phyloP scores from a whole-genome alignment of 106 monocot species.

The Dactylorhiza incarnata region DNA sequence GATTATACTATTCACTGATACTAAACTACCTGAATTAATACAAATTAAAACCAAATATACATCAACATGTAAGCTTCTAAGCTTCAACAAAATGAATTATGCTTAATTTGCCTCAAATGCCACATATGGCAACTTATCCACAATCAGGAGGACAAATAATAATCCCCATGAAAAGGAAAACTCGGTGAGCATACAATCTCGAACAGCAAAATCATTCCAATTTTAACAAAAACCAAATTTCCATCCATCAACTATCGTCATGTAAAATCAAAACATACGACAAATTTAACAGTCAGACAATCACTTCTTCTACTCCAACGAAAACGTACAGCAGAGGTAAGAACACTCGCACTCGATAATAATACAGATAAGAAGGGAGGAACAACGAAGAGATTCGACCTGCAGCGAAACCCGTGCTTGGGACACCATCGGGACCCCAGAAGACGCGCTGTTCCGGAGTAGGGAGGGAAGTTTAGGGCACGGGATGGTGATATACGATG shows the following conservation, averaged over 20 bases:
- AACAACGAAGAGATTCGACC: not conserved
- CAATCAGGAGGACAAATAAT: not conserved
- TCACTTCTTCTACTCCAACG: no score
- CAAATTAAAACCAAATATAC: not conserved
- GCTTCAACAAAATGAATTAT: not conserved
- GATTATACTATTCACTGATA: not conserved
- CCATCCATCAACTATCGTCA: not conserved
- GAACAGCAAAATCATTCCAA: not conserved
- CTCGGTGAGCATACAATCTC: not conserved
- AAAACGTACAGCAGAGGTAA: not conserved
- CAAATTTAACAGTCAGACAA: no score
- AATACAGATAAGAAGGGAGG: not conserved
- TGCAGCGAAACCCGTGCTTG: not conserved
- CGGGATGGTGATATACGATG: not conserved
- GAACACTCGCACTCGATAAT: not conserved
- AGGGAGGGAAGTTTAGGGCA: slow-evolving; percentile 1
- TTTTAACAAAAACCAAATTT: not conserved
- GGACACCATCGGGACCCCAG: not conserved
- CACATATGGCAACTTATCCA: not conserved
- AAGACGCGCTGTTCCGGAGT: not conserved
- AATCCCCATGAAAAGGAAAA: not conserved
- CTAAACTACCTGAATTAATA: not conserved
- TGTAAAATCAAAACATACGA: not conserved
- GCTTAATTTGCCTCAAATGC: not conserved
- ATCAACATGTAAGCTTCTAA: not conserved